A percentile compares a stretch with the other conserved stretches of the same genome.
Evolutionary conservation across 2,329 filamentous ascomycete genomes (phyloP).

Genomic region (Teratosphaeria gauchensis): DNA sequence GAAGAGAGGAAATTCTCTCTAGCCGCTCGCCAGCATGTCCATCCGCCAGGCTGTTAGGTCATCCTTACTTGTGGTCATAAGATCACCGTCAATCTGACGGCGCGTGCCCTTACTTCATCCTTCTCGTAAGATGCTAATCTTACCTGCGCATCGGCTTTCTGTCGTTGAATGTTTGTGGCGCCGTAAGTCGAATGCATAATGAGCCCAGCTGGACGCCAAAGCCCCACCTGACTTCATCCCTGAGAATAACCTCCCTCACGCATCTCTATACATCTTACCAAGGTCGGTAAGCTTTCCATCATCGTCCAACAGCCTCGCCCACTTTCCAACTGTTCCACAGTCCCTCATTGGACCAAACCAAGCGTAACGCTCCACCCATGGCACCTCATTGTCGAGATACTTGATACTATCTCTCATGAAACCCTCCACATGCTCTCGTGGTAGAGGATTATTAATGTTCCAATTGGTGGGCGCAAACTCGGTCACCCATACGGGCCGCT

Average conservation of each 20-base stretch:
- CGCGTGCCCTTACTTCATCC: too few relatives aligned
- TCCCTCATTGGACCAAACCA: conserved; percentile 26
- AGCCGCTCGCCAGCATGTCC: too few relatives aligned
- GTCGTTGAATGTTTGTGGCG: too few relatives aligned
- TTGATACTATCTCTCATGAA: conserved; percentile 19
- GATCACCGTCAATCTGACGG: too few relatives aligned
- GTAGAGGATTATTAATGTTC: conserved; percentile 17
- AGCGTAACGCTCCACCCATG: conserved; percentile 26
- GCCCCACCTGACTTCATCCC: too few relatives aligned
- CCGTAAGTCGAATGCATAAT: too few relatives aligned
- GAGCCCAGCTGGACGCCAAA: too few relatives aligned
- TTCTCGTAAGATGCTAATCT: too few relatives aligned
- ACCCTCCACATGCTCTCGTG: conserved; percentile 19
- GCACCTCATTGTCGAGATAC: conserved; percentile 21
- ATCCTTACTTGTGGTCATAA: too few relatives aligned
- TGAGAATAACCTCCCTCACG: not conserved
- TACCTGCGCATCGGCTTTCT: too few relatives aligned
- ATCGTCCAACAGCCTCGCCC: conserved; percentile 23
- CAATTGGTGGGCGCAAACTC: conserved; percentile 19
- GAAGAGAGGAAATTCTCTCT: too few relatives aligned
- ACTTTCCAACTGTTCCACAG: conserved; percentile 21
- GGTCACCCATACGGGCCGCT: conserved; percentile 21
- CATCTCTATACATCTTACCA: conserved; percentile 24
- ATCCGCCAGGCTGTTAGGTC: too few relatives aligned
- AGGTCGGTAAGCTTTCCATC: conserved; percentile 21